Evolutionary conservation across 345 rosid species (phyloP).

Genomic region (Rhizophora apiculata): DNA sequence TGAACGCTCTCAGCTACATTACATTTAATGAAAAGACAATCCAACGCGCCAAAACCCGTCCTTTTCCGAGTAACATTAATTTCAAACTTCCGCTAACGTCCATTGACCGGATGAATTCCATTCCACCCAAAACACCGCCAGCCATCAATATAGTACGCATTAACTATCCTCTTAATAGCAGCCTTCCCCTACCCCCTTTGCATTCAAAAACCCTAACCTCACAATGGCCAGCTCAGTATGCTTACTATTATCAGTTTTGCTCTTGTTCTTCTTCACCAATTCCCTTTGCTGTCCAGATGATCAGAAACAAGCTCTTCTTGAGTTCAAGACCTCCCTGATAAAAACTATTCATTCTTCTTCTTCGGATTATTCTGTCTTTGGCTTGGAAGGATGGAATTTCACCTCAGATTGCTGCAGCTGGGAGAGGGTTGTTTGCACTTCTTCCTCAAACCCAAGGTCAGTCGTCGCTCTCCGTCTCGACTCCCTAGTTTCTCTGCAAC

Average conservation of each 20-base stretch:
- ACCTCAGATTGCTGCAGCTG: constrained; percentile 35
- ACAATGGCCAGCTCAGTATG: background rate
- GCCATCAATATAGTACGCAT: background rate
- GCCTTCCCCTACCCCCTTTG: no score
- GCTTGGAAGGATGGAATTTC: constrained; percentile 26
- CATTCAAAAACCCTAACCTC: background rate
- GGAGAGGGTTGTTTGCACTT: constrained; percentile 26
- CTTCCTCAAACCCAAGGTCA: background rate
- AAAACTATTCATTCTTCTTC: constrained; percentile 10
- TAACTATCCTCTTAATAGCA: background rate
- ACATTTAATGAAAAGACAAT: no score
- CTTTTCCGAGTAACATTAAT: no score
- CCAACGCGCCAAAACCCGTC: no score
- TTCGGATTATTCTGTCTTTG: constrained; percentile 12
- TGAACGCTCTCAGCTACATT: no score
- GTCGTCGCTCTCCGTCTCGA: constrained; percentile 23
- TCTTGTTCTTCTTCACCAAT: constrained; percentile 15
- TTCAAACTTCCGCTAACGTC: no score
- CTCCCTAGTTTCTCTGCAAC: constrained; percentile 2
- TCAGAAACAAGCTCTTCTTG: constrained; percentile 37
- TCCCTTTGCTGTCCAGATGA: constrained; percentile 22
- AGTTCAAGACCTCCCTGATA: constrained; percentile 25
- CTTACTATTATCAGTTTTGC: background rate
- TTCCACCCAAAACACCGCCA: no score
- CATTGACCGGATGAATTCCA: no score